Evolutionary conservation across 208 protist species (phyloP).

Genomic region (Phytomonas francai): DNA sequence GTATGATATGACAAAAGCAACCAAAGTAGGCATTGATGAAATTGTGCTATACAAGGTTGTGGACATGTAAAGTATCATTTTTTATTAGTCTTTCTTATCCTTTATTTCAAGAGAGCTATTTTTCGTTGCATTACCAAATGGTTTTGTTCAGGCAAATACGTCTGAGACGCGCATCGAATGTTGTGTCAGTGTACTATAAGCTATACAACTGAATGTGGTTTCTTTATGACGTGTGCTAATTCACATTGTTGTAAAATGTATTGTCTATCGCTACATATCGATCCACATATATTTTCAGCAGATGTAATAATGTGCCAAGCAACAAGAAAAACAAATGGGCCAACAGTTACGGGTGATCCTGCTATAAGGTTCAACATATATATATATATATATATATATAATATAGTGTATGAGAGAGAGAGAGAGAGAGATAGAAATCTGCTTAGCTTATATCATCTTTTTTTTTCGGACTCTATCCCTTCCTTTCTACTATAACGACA

Average conservation of each 20-base stretch:
- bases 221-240: background rate
- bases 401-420: background rate
- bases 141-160: background rate
- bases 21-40: background rate
- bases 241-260: background rate
- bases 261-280: background rate
- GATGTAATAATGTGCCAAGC: background rate
- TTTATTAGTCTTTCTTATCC: background rate
- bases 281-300: background rate
- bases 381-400: conserved; percentile 8
- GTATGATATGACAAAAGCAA: background rate
- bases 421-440: background rate
- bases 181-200: background rate
- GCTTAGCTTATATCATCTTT: conserved; percentile 2
- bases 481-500: conserved; percentile 5
- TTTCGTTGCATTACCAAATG: background rate
- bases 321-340: background rate
- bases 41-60: background rate
- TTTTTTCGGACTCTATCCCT: conserved; percentile 5
- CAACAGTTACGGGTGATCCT: background rate
- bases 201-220: background rate
- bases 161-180: background rate
- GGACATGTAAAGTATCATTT: background rate
- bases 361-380: background rate
- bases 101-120: background rate